Conservation (phyloP, 169 alveolate species). For the Eimeria zaria region DNA sequence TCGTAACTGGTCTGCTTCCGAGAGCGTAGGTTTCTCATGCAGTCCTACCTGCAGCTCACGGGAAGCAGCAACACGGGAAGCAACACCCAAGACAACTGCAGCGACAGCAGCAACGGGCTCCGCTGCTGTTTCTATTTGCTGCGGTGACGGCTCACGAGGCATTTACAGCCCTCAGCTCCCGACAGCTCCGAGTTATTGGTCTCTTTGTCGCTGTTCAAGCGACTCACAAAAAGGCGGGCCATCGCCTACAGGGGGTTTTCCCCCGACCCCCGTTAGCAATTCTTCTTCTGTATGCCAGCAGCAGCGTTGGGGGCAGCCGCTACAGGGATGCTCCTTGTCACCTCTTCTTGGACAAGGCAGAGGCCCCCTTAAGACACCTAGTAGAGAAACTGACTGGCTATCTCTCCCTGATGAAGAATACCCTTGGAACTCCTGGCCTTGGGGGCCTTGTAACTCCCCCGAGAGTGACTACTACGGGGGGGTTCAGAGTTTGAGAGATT, state of each 20-base stretch:
- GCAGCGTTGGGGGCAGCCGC: background rate
- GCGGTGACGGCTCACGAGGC: background rate
- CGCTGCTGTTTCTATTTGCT: background rate
- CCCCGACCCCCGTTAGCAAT: background rate
- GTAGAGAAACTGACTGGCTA: conserved; percentile 8
- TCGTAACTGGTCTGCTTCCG: background rate
- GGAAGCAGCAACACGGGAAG: conserved; percentile 1
- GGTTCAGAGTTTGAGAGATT: no score
- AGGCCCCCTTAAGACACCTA: background rate
- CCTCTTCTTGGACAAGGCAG: background rate
- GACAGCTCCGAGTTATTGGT: background rate
- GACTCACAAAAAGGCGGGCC: background rate
- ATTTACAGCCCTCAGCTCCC: conserved; percentile 11
- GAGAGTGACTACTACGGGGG: background rate
- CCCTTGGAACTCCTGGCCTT: conserved; percentile 60
- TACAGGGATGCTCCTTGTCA: background rate
- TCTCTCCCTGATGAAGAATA: background rate
- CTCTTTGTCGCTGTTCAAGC: background rate
- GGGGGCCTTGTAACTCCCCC: conserved; percentile 15
- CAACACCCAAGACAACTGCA: background rate
- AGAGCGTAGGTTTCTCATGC: background rate
- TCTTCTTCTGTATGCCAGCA: conserved; percentile 7
- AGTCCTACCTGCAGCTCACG: background rate
- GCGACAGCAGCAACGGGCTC: background rate
- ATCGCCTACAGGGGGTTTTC: background rate